Evolutionary conservation across 2,329 filamentous ascomycete species (phyloP), one percentile per base, ranked within the genome.

Genomic region (Drechslerella coelobrocha): DNA sequence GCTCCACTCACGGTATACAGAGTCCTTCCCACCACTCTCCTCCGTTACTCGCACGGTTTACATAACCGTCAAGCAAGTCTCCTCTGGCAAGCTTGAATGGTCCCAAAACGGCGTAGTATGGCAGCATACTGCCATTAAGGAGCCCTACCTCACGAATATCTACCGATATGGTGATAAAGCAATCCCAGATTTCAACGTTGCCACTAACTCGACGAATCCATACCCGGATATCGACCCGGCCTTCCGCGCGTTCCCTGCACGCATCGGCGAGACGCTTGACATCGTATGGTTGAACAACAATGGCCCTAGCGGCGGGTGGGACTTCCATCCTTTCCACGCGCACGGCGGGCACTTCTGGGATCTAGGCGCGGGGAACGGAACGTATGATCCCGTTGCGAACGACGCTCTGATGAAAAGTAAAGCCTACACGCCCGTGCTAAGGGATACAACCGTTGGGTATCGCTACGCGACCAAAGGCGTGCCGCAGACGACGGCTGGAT

Each of bases 331-430:
- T 0, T 82, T 85, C 75, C 84, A 86, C 74, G 79, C 80, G 0
- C 84, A 86, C 75, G 84, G 84, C 21, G 78, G 79, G 9, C 84
- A 85, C 74, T 82, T 79, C 72, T 85, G 79, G 74, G 84, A 86
- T 72, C 77, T 84, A 2, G 84, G 84, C 10, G 77, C 78, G 21
- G 84, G 84, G 1, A 81, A 82, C 39, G 84, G 84, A 1, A 81
- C 79, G 1, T 86, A 85, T 75, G 78, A 86, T 60, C 75, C 82
- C 2, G 77, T 74, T 0, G 80, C 76, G 10, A 84, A 85, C 74
- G 83, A 86, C 71, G 75, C 75, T n/a, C 76, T 77, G 59, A 75
- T 77, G 34, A 78, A 77, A 27, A 61, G 72, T 51, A 77, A 78
- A 7, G 73, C 72, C 5, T 80, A 79, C 68, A 76, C 72, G 17